Evolutionary conservation across 345 rosid species (phyloP), one percentile per base, ranked within the genome.

Genomic region (Camelina sativa): DNA sequence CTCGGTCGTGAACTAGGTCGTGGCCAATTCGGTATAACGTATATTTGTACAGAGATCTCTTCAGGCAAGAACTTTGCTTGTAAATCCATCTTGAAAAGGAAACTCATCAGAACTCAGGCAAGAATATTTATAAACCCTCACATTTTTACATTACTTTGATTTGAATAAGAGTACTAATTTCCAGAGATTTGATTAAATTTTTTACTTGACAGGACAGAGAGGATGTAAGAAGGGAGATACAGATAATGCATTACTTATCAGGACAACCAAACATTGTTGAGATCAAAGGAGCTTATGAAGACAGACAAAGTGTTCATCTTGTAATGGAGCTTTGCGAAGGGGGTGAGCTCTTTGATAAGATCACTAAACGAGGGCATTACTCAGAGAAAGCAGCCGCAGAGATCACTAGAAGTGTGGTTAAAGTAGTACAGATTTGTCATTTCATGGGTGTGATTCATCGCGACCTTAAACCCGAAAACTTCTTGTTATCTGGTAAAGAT

Each of bases 281-380:
- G 64, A 85, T 90, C 61, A 84, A 80, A 77, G 96, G 92, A 73
- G 88, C 91, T 67, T 87, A 76, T 78, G 96, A 90, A 81, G 97
- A 92, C 53, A 83, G 84, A 76, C 86, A 86, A 71, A 84, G 89
- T 53, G 91, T 90, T 60, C 97, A 92, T 81, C 82, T 92, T 17
- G 92, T 89, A 47, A 91, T 91, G 97, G 97, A 89, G 81, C 87
- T 91, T 66, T 91, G 97, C 16, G 89, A 91, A 67, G 97, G 97
- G 3, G 93, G 97, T 10, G 97, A 92, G 83, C 89, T 92, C n/a
- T 92, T 92, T 66, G 97, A 92, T 76, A 76, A 88, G 74, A 92
- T 90, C 25, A 86, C 84, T 38, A 89, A 86, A 35, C 74, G 82
- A 46, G 96, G 96, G 38, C 89, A 90, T 71, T 92, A 90, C 58